Evolutionary conservation across 441 rosid species (phyloP).

Genomic region (Viola pubescens): DNA sequence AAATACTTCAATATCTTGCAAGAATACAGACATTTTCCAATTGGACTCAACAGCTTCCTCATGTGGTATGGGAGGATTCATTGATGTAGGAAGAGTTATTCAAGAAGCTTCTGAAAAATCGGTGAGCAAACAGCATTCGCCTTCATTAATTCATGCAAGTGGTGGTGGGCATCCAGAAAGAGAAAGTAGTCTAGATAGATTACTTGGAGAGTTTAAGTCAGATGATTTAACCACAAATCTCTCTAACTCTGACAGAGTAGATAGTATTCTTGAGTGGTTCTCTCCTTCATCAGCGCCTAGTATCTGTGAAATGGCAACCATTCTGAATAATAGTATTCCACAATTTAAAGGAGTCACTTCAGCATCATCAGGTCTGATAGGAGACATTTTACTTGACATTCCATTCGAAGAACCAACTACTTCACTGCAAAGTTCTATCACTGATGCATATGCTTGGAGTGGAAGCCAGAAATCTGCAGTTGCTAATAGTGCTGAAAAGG

Average conservation of each 20-base stretch:
- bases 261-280: conserved; percentile 49
- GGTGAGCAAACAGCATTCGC: no score
- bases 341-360: conserved; percentile 20
- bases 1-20: conserved; percentile 6
- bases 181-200: conserved; percentile 20
- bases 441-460: conserved; percentile 19
- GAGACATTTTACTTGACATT: conserved; percentile 17
- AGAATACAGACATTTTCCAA: conserved; percentile 10
- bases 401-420: conserved; percentile 23
- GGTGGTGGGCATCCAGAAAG: conserved; percentile 21
- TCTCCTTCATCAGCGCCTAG: conserved; percentile 34
- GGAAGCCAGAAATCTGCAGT: conserved; percentile 19
- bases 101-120: no score
- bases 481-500: conserved; percentile 28
- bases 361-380: conserved; percentile 20
- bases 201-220: conserved; percentile 29
- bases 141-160: conserved; percentile 10
- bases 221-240: conserved; percentile 34
- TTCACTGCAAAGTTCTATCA: conserved; percentile 27
- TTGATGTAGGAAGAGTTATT: no score
- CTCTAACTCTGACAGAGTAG: conserved; percentile 36
- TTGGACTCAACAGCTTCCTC: conserved; percentile 20
- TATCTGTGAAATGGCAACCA: conserved; percentile 19
- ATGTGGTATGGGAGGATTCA: no score
- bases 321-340: conserved; percentile 18